Base-by-base conservation (phyloP, 768 basidiomycete genomes). In the Myochromella boudieri region DNA sequence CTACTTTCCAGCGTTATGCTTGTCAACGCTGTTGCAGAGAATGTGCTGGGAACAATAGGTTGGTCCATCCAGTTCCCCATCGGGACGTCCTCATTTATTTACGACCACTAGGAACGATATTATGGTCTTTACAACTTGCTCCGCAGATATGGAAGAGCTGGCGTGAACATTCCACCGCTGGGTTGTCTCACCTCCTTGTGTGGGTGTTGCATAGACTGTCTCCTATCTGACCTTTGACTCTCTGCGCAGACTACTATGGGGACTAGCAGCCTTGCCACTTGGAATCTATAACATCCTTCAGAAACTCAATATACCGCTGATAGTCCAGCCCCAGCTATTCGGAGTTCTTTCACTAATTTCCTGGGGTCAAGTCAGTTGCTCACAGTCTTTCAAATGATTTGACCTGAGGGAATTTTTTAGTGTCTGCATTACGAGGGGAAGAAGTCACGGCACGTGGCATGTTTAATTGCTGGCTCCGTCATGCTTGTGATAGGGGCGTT, bases 121-220 rank as follows among this genome's bases (percentile, higher is more conserved):
- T 77, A 49, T 87, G 85, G 86, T 79, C 78, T 3, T 68, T 74
- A 11, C 85, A 86, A 54, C 59, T 89, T 11, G 60, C 88, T 25
- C 87, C 87, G 5, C 86, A 89, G 53, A 71, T 87, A 18, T 78
- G 81, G 78, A 89, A 91, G 63, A 85, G 77, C 52, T 85, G 78
- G 68, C 71, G 78, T 27, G 68, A 70, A 15, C 85, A 89, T 57
- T 80, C 78, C 18, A 87, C 84, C 0, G 70, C 78, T 21, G 89
- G 90, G 0, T 69, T 91, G 8, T 89, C 87, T 1, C 76, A 71
- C 11, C 78, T 67, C 63, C 73, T 92, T 25, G 77, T 89, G 85
- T 84, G n/a, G n/a, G n/a, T n/a, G n/a, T n/a, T n/a, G 61, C 46
- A 70, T 68, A 34, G 14, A 31, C 29, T n/a, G 9, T 31, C 29